phyloP scores from a whole-genome alignment of 208 protist species.

The Tritrichomonas foetus region DNA sequence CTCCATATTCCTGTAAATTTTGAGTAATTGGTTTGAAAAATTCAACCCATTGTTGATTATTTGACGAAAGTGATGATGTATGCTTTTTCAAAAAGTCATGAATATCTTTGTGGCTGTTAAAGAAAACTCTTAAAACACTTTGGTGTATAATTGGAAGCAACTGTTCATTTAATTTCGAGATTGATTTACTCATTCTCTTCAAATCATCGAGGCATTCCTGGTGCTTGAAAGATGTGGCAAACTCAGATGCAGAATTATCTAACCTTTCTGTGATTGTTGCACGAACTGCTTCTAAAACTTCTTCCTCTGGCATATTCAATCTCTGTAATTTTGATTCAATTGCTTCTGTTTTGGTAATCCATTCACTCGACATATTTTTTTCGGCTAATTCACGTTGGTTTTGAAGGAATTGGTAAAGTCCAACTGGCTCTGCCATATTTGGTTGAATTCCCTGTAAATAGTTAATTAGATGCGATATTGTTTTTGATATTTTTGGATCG shows the following conservation, averaged over 20 bases:
- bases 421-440: background rate
- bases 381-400: background rate
- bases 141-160: conserved; percentile 14
- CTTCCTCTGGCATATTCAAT: background rate
- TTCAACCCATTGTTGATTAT: background rate
- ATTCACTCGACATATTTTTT: background rate
- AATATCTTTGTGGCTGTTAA: background rate
- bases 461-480: background rate
- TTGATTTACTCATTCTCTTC: background rate
- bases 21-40: background rate
- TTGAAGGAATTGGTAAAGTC: background rate
- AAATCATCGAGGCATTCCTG: background rate
- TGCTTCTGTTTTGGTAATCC: background rate
- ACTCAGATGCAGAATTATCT: background rate
- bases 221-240: background rate
- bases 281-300: background rate
- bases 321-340: background rate
- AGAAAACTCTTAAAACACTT: background rate
- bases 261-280: background rate
- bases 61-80: too few species aligned
- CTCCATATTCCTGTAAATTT: background rate
- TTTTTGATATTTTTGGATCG: background rate
- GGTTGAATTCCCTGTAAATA: background rate
- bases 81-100: background rate
- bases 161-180: background rate